These are phyloP conservation scores for Ustilago esculenta DNA, from an alignment of 1,284 basidiomycete species.

Conservation along the genomic window DNA sequence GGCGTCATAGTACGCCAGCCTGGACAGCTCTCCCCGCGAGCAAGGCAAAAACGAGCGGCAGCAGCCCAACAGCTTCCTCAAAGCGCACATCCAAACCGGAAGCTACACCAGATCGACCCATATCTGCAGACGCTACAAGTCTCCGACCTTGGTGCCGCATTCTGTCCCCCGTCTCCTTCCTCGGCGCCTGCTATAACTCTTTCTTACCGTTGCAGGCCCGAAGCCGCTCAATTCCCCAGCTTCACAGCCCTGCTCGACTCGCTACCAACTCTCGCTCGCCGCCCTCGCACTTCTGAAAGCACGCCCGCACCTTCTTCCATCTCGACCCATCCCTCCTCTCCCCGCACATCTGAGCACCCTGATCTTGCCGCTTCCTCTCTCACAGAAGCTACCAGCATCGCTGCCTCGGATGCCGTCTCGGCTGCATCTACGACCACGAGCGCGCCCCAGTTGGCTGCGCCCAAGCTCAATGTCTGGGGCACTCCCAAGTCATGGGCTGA, in stretches of 20 bases:
- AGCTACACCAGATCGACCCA: constrained; percentile 6
- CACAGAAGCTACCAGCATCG: constrained; percentile 42
- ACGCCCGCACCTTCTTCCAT: constrained; percentile 41
- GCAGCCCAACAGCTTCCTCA: constrained; percentile 5
- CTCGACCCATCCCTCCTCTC: constrained; percentile 38
- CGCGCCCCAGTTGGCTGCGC: constrained; percentile 19
- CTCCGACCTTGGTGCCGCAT: constrained; percentile 19
- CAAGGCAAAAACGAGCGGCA: constrained; percentile 19
- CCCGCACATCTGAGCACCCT: constrained; percentile 28
- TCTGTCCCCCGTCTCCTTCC: constrained; percentile 39
- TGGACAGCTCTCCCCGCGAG: constrained; percentile 12
- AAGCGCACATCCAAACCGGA: not conserved
- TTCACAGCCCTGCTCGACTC: constrained; percentile 27
- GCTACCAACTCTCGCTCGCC: constrained; percentile 13
- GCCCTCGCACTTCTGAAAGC: constrained; percentile 8
- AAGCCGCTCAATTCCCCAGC: constrained; percentile 19
- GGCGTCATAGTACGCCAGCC: constrained; percentile 10
- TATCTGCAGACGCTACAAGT: constrained; percentile 21
- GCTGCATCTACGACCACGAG: constrained; percentile 10
- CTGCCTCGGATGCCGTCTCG: constrained; percentile 5
- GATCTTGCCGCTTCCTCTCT: constrained; percentile 37
- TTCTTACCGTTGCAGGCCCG: constrained; percentile 39
- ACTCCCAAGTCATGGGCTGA: constrained; percentile 46
- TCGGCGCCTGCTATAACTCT: constrained; percentile 46
- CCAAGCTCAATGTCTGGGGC: constrained; percentile 35